phyloP scores from a whole-genome alignment of 371 early-diverging fungal genomes.

The Zancudomyces culisetae region DNA sequence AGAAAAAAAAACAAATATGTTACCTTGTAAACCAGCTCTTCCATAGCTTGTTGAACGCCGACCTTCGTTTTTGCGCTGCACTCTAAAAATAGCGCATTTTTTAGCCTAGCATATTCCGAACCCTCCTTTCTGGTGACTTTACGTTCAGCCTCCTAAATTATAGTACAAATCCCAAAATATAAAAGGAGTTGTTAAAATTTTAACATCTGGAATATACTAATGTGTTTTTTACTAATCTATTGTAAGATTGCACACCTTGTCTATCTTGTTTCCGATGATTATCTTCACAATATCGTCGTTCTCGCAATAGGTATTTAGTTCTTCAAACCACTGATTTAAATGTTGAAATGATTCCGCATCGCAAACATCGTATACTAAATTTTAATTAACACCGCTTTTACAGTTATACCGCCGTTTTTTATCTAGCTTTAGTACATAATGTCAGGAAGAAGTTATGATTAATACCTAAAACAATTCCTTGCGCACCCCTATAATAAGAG shows the following conservation, averaged over 20 bases:
- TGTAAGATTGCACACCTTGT: constrained; percentile 38
- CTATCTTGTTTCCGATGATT: constrained; percentile 94
- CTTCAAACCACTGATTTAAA: constrained; percentile 80
- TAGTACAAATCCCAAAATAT: not conserved
- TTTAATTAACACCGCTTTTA: constrained; percentile 4
- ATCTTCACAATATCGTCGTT: constrained; percentile 76
- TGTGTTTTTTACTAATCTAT: not conserved
- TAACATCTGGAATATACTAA: no score
- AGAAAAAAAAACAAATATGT: constrained; percentile 58
- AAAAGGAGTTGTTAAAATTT: no score
- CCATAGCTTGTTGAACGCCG: constrained; percentile 74
- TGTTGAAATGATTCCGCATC: constrained; percentile 82
- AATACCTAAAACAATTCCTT: constrained; percentile 74
- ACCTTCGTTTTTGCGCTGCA: constrained; percentile 83
- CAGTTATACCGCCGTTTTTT: not conserved
- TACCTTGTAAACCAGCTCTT: constrained; percentile 74
- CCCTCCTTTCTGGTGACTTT: constrained; percentile 78
- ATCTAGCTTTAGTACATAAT: not conserved
- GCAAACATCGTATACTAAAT: constrained; percentile 86
- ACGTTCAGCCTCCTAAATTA: constrained; percentile 41
- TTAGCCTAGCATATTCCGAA: constrained; percentile 57
- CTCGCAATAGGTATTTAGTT: constrained; percentile 82
- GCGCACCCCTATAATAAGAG: constrained; percentile 96
- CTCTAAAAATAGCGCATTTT: constrained; percentile 83
- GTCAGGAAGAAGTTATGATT: not conserved